A percentile compares a stretch with the other conserved stretches of the same genome.
These are phyloP conservation scores for Monosporascus cannonballus DNA, from an alignment of 2,329 filamentous ascomycete species.

Conservation along the genomic window DNA sequence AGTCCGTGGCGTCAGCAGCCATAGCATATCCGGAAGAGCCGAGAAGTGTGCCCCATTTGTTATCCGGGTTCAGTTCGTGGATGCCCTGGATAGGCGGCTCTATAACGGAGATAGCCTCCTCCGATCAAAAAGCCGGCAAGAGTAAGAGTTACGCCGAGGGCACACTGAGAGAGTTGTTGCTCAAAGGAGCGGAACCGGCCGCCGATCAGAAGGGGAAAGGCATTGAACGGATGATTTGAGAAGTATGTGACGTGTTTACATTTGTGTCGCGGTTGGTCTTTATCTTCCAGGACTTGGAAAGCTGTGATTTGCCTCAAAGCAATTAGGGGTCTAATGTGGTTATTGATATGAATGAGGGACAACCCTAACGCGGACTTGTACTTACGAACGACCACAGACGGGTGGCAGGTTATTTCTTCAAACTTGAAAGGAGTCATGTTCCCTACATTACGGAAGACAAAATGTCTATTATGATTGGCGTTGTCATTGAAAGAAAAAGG, in stretches of 20 bases:
- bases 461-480: not conserved
- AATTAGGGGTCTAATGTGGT: no score
- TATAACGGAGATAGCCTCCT: conserved; percentile 7
- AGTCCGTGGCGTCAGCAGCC: conserved; percentile 21
- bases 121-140: conserved; percentile 16
- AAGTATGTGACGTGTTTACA: not conserved
- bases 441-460: not conserved
- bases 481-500: not conserved
- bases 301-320: no score
- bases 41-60: conserved; percentile 14
- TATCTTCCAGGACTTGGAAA: not conserved
- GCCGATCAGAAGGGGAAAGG: conserved; percentile 3
- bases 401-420: not conserved
- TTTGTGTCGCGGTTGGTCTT: not conserved
- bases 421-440: not conserved
- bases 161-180: conserved; percentile 44
- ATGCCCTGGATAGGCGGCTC: conserved; percentile 36
- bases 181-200: conserved; percentile 32
- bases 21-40: conserved; percentile 20
- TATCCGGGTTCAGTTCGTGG: conserved; percentile 39
- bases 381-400: not conserved
- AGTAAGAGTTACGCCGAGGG: conserved; percentile 47
- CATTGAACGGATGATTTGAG: not conserved
- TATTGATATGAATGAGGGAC: no score
- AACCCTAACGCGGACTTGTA: no score